Evolutionary conservation across 2,329 filamentous ascomycete species (phyloP), one percentile per base, ranked within the genome.

Genomic region (Aspergillus jensenii): DNA sequence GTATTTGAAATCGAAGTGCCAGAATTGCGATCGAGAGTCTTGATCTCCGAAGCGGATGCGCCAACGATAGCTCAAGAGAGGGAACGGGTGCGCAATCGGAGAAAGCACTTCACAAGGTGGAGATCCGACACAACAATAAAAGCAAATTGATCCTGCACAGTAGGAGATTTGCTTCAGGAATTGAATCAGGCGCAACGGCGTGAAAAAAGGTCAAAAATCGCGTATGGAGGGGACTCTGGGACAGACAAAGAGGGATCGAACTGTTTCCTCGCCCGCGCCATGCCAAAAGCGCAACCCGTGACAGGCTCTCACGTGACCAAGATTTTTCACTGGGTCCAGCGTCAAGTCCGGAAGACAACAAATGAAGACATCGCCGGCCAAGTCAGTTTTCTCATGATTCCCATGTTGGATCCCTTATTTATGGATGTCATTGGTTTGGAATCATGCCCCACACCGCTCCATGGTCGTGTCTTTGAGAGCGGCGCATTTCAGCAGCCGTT

Each of bases 371-470:
- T 46, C 44, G 37, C 11, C 12, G 11, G 9, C 43, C 37, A 44
- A 44, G 27, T 21, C 27, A 17, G 31, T 40, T 52, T 31, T 39
- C 58, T 27, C 25, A 39, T 52, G 31, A 23, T 35, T 37, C 35
- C 40, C 9, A 44, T 19, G 45, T 47, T 21, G 47, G 65, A 68
- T 65, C 68, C 64, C 56, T 65, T 65, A 60, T 75, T 74, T 68
- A 76, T 76, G 74, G 74, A 76, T 76, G 74, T 76, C 74, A 76
- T 74, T 70, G 62, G 72, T 68, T 65, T 67, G 71, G 61, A 74
- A 70, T 70, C 67, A 74, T 74, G 72, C 65, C 60, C 67, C 69
- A 62, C 67, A 68, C 67, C 69, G 69, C 69, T 71, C 67, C 68
- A 68, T 72, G 68, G 66, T 69, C 63, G 63, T 65, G 60, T 71